Conservation (phyloP, 345 rosid genomes). For the Aquilaria malaccensis region DNA sequence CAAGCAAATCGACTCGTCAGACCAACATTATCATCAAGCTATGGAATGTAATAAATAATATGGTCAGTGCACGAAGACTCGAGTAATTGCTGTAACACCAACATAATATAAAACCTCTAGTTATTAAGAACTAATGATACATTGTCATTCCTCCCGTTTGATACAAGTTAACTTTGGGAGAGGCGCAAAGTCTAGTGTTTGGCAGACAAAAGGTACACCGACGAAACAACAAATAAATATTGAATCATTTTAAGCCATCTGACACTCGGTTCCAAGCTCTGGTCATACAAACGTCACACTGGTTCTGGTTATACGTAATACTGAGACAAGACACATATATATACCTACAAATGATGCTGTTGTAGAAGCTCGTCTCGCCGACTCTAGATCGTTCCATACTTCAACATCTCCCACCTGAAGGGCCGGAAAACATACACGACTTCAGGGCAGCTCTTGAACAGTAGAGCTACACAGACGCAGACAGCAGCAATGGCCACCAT, state of each 20-base stretch:
- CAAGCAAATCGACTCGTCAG: too few relatives aligned
- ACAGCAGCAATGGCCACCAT: slow-evolving; percentile 98
- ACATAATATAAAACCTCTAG: too few relatives aligned
- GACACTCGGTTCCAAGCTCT: slow-evolving; percentile 16
- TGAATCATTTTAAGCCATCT: slow-evolving; percentile 18
- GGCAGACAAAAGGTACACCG: slow-evolving; percentile 8
- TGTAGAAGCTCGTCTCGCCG: background rate
- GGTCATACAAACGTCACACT: slow-evolving; percentile 25
- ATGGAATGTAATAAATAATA: too few relatives aligned
- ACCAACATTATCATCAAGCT: too few relatives aligned
- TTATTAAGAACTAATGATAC: background rate
- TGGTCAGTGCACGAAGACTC: too few relatives aligned
- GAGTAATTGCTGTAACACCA: too few relatives aligned
- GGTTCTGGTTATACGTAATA: too few relatives aligned
- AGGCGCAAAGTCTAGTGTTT: too few relatives aligned
- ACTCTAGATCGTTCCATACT: slow-evolving; percentile 68
- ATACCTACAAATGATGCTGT: slow-evolving; percentile 14
- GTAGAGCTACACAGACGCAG: slow-evolving; percentile 93
- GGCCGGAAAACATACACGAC: slow-evolving; percentile 85
- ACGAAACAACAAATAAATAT: slow-evolving; percentile 16
- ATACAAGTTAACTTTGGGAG: background rate
- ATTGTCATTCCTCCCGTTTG: background rate
- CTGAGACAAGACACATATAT: slow-evolving; percentile 16
- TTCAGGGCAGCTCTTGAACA: slow-evolving; percentile 94
- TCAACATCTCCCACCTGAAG: slow-evolving; percentile 95